phyloP scores from a whole-genome alignment of 768 basidiomycete genomes.

The Hirschioporus abietinus region DNA sequence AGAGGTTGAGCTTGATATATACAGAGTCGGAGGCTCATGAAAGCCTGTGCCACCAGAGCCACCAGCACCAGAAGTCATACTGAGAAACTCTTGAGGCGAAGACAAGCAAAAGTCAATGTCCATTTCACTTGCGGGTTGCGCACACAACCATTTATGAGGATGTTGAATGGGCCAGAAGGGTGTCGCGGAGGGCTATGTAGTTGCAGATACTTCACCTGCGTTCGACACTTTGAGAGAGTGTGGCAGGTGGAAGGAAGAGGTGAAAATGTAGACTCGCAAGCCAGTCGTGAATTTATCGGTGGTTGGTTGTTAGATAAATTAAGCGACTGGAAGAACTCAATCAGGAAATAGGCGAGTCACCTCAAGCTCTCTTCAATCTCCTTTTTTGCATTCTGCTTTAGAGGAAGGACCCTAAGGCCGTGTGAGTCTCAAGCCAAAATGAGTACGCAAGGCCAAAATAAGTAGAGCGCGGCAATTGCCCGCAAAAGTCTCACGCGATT shows the following conservation, averaged over 20 bases:
- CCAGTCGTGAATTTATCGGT: too few species aligned
- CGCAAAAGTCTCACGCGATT: too few species aligned
- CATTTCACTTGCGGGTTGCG: background rate
- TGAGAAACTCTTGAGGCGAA: background rate
- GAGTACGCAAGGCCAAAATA: too few species aligned
- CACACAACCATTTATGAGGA: background rate
- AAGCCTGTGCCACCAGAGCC: background rate
- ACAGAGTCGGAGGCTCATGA: background rate
- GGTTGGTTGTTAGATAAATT: too few species aligned
- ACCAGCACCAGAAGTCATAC: background rate
- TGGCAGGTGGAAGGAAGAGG: background rate
- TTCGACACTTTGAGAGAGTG: background rate
- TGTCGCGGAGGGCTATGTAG: background rate
- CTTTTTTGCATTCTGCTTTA: too few species aligned
- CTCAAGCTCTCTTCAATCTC: too few species aligned
- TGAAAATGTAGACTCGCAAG: background rate
- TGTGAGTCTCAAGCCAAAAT: too few species aligned
- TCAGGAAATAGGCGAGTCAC: too few species aligned
- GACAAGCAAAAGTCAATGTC: background rate
- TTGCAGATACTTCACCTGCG: background rate
- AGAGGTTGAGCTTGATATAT: background rate
- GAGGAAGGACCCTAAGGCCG: too few species aligned
- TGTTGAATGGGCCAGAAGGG: background rate
- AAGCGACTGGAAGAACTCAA: too few species aligned
- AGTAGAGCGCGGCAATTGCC: too few species aligned